A percentile compares a stretch with the other conserved stretches of the same genome.
Conservation (phyloP, 176 grass and related monocot genomes). For the Eleusine coracana region DNA sequence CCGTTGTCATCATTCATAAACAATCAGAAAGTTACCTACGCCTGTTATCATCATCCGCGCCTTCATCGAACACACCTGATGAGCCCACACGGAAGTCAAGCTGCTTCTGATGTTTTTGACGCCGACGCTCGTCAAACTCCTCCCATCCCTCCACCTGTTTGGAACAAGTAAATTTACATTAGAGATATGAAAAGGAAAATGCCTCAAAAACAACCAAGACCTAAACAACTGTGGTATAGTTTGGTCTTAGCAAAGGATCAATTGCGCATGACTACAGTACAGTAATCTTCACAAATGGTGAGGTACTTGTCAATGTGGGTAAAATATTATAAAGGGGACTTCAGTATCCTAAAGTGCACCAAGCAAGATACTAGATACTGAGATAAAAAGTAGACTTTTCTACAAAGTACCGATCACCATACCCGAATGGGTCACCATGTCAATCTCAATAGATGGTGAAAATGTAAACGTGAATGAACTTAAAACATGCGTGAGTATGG, state of each 20-base stretch:
- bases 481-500: not conserved
- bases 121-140: slow-evolving; percentile 75
- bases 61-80: slow-evolving; percentile 91
- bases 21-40: slow-evolving; percentile 20
- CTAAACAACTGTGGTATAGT: not conserved
- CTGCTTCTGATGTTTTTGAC: slow-evolving; percentile 92
- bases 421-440: not conserved
- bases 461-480: not conserved
- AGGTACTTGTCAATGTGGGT: not conserved
- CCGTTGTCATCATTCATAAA: no score
- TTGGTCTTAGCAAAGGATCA: not conserved
- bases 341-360: not conserved
- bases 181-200: not conserved
- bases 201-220: not conserved
- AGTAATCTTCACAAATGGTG: not conserved
- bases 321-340: not conserved
- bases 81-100: slow-evolving; percentile 94
- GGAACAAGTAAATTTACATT: not conserved
- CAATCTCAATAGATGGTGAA: no score
- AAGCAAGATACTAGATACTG: not conserved
- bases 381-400: not conserved
- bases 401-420: not conserved
- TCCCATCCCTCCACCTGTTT: slow-evolving; percentile 90
- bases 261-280: not conserved
- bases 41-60: slow-evolving; percentile 76